phyloP scores from a whole-genome alignment of 2,329 filamentous ascomycete species.

The Exophiala phaeomuriformis region DNA sequence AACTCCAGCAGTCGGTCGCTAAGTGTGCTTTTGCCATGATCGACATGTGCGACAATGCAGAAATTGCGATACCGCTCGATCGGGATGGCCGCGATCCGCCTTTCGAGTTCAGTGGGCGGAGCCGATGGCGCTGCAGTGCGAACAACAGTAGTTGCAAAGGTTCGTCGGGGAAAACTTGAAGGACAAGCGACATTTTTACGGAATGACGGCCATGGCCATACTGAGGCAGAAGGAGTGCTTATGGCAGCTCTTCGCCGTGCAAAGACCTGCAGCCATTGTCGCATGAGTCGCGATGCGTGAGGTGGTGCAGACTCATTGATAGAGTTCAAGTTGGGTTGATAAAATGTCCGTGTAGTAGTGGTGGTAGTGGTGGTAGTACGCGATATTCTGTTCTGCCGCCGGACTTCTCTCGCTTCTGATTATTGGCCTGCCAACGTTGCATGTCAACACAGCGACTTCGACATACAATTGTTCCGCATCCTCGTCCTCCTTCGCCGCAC shows the following conservation, averaged over 20 bases:
- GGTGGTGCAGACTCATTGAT: slow-evolving; percentile 4
- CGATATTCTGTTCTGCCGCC: too few species aligned
- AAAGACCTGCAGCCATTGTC: slow-evolving; percentile 27
- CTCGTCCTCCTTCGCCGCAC: not conserved
- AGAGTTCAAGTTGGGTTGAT: not conserved
- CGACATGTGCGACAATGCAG: slow-evolving; percentile 97
- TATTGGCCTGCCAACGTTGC: slow-evolving; percentile 15
- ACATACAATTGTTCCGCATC: not conserved
- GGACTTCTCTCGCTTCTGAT: not conserved
- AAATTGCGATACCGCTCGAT: slow-evolving; percentile 70
- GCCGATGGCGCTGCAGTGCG: slow-evolving; percentile 24
- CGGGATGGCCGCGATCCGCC: slow-evolving; percentile 47
- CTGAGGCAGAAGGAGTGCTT: slow-evolving; percentile 17
- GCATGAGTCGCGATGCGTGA: slow-evolving; percentile 20
- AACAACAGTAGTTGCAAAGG: slow-evolving; percentile 29
- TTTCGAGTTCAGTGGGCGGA: slow-evolving; percentile 49
- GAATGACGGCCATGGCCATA: not conserved
- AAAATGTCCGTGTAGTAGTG: not conserved
- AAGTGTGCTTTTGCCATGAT: slow-evolving; percentile 96
- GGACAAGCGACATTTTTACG: too few species aligned
- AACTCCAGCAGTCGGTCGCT: slow-evolving; percentile 87
- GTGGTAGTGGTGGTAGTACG: not conserved
- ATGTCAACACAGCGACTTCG: slow-evolving; percentile 9
- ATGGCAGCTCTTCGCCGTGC: slow-evolving; percentile 25
- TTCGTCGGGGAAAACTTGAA: slow-evolving; percentile 12